A percentile compares a stretch with the other conserved stretches of the same genome.
phyloP scores from a whole-genome alignment of 495 filamentous ascomycete genomes.

The Apodospora peruviana region DNA sequence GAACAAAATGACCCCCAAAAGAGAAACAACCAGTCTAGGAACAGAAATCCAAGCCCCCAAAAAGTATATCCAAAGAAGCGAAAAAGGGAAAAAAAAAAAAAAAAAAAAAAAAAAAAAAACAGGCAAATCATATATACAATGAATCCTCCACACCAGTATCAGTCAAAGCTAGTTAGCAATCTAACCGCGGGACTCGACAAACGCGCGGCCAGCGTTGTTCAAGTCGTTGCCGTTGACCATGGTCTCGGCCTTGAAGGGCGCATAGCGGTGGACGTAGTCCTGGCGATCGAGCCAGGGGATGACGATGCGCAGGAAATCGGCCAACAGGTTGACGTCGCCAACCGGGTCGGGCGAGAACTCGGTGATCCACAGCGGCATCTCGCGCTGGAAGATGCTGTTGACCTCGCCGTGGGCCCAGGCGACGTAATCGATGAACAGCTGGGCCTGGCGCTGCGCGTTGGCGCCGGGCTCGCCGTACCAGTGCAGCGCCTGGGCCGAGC shows the following conservation, averaged over 20 bases:
- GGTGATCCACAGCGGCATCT: constrained; percentile 13
- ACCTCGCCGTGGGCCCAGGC: constrained; percentile 1
- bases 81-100: too few relatives aligned
- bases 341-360: constrained; percentile 1
- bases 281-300: constrained; percentile 7
- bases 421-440: constrained; percentile 5
- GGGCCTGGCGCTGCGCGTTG: background rate
- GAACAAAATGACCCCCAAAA: too few relatives aligned
- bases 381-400: constrained; percentile 5
- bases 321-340: background rate
- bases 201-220: constrained; percentile 5
- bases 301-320: constrained; percentile 3
- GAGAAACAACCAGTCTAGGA: too few relatives aligned
- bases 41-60: too few relatives aligned
- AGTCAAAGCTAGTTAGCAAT: too few relatives aligned
- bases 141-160: too few relatives aligned
- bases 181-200: background rate
- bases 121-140: too few relatives aligned
- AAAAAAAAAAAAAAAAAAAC: too few relatives aligned
- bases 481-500: constrained; percentile 10
- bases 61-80: too few relatives aligned
- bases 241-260: constrained; percentile 7
- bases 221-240: background rate
- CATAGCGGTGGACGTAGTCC: constrained; percentile 4
- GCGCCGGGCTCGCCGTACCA: constrained; percentile 6